Conservation (phyloP, 2,329 filamentous ascomycete genomes). For the Phialophora expanda region DNA sequence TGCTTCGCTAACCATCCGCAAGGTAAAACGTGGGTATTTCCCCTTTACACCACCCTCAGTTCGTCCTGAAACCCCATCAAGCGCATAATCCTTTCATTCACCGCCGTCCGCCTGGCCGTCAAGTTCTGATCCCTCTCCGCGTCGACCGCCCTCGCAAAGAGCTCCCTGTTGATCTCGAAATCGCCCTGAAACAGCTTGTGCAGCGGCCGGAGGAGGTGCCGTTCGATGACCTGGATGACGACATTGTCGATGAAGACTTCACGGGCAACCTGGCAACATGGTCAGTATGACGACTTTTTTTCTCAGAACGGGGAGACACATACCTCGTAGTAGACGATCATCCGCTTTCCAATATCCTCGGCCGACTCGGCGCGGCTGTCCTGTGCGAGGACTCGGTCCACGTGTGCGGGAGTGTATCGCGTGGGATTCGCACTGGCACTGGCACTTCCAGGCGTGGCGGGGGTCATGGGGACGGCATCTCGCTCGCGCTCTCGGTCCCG, state of each 20-base stretch:
- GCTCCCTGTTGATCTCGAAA: constrained; percentile 16
- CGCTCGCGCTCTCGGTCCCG: constrained; percentile 14
- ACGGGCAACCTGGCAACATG: constrained; percentile 6
- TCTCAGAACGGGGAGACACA: not conserved
- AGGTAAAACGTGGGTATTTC: not conserved
- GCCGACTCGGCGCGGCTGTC: constrained; percentile 21
- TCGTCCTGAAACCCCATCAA: constrained; percentile 15
- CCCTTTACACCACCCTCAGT: constrained; percentile 5
- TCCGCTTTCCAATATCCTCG: constrained; percentile 16
- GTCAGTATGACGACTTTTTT: constrained; percentile 2
- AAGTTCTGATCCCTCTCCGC: constrained; percentile 20
- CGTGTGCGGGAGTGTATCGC: constrained; percentile 14
- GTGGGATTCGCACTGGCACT: constrained; percentile 1
- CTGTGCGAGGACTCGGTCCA: constrained; percentile 15
- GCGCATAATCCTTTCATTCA: constrained; percentile 17
- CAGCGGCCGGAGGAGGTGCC: constrained; percentile 14
- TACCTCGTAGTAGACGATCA: constrained; percentile 24
- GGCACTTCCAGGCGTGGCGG: not conserved
- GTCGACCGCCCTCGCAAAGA: constrained; percentile 12
- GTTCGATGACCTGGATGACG: constrained; percentile 19
- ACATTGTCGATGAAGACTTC: constrained; percentile 24
- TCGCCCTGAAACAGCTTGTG: constrained; percentile 20
- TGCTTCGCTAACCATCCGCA: not conserved
- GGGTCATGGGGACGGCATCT: not conserved
- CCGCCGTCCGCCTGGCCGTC: constrained; percentile 1